Evolutionary conservation across 2,329 filamentous ascomycete species (phyloP).

Genomic region (Calycina herbarum): DNA sequence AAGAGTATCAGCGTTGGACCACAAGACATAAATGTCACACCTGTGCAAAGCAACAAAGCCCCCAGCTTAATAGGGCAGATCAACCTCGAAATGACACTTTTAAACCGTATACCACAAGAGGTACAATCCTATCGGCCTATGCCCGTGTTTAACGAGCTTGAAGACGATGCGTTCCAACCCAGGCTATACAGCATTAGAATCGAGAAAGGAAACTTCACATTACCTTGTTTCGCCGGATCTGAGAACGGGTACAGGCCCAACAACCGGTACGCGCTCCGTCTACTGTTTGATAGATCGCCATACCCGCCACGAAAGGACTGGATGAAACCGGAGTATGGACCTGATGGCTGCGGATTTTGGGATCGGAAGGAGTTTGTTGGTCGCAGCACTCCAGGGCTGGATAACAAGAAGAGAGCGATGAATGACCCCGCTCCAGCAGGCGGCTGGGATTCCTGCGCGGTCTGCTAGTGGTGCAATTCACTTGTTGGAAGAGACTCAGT

Average conservation of each 20-base stretch:
- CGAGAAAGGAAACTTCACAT: conserved; percentile 33
- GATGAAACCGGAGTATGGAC: conserved; percentile 25
- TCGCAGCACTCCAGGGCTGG: conserved; percentile 22
- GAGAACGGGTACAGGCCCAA: conserved; percentile 13
- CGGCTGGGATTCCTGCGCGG: background rate
- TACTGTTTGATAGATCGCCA: conserved; percentile 35
- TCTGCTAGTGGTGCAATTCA: background rate
- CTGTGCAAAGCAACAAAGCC: conserved; percentile 1
- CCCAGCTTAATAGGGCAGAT: conserved; percentile 16
- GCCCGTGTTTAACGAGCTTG: conserved; percentile 26
- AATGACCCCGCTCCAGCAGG: background rate
- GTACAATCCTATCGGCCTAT: conserved; percentile 9
- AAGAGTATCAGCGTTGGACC: conserved; percentile 18
- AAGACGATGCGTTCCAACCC: conserved; percentile 29
- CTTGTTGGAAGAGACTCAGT: no score
- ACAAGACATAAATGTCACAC: background rate
- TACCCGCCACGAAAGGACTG: conserved; percentile 34
- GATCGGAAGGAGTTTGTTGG: conserved; percentile 31
- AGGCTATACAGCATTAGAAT: conserved; percentile 31
- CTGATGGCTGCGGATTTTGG: conserved; percentile 29
- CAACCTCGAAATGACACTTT: conserved; percentile 29
- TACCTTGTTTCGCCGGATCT: conserved; percentile 21
- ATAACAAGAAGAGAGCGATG: conserved; percentile 18
- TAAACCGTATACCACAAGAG: conserved; percentile 20
- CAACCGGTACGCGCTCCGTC: conserved; percentile 25